Base-by-base conservation (phyloP, 352 stramenopile genomes). In the Pelagophyceae sp. region DNA sequence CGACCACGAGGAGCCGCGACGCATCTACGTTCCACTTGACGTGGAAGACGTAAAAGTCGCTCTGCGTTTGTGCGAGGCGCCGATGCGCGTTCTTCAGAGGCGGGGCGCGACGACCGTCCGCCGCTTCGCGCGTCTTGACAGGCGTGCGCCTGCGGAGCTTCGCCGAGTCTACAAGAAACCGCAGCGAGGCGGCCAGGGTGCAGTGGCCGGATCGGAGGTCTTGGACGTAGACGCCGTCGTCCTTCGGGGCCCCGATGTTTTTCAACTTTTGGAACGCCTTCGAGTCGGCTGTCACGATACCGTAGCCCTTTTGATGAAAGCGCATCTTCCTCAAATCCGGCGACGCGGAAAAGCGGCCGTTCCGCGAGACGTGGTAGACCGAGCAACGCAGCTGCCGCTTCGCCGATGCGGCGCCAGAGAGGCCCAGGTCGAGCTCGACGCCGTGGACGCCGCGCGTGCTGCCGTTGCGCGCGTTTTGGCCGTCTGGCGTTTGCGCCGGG, bases 21-120 rank as follows among this genome's bases (percentile, higher is more conserved):
- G 29, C 27, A 15, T 71, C 29, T 25, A 6, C 61, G 61, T 71
- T 71, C n/a, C 27, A 71, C 61, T 71, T 71, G 29, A 71, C 61
- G 61, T 71, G 61, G 61, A 71, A 71, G n/a, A 38, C 15, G 61
- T 71, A 54, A 23, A 54, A 54, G 23, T 54, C 45, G 11, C 11
- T 23, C 45, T 11, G 23, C 45, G 45, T n/a, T n/a, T n/a, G n/a
- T n/a, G n/a, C n/a, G n/a, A n/a, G n/a, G n/a, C n/a, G n/a, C n/a
- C n/a, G n/a, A n/a, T n/a, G n/a, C n/a, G n/a, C n/a, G n/a, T n/a
- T n/a, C n/a, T n/a, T n/a, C n/a, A n/a, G n/a, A n/a, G n/a, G n/a
- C n/a, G n/a, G 11, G 45, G 11, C 45, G 45, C 45, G 45, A 23
- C 45, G 11, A 54, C 45, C 11, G 45, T 23, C 45, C 45, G 45